These are phyloP conservation scores for Magnaporthiopsis rhizophila DNA, from an alignment of 2,329 filamentous ascomycete species.

Conservation along the genomic window DNA sequence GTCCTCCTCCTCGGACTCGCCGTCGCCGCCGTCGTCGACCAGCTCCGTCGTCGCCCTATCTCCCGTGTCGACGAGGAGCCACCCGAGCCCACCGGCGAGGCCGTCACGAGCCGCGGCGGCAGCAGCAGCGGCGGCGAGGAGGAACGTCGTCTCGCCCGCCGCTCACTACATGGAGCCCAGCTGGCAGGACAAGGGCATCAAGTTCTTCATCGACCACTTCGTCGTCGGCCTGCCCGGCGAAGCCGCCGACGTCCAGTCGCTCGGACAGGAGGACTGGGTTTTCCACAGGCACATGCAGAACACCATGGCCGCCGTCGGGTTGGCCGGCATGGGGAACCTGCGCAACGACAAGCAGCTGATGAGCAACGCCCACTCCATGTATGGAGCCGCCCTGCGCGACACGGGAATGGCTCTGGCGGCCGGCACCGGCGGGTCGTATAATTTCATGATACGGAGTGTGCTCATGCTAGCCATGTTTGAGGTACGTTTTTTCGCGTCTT, in stretches of 20 bases:
- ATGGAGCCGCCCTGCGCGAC: slow-evolving; percentile 43
- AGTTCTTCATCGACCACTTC: slow-evolving; percentile 44
- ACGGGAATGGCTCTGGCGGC: slow-evolving; percentile 33
- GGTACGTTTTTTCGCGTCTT: too few species aligned
- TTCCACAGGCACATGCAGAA: slow-evolving; percentile 33
- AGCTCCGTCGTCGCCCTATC: slow-evolving; percentile 7
- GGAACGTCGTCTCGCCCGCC: slow-evolving; percentile 8
- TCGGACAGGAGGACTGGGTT: slow-evolving; percentile 28
- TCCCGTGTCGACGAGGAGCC: slow-evolving; percentile 2
- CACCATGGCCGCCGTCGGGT: slow-evolving; percentile 48
- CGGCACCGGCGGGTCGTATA: slow-evolving; percentile 24
- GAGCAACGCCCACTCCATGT: slow-evolving; percentile 40
- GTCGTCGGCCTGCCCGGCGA: slow-evolving; percentile 44
- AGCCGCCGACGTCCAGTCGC: slow-evolving; percentile 28
- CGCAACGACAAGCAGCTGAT: slow-evolving; percentile 37
- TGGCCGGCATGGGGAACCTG: slow-evolving; percentile 50
- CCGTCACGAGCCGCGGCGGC: background rate
- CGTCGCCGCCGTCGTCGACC: slow-evolving; percentile 17
- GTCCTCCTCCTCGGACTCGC: slow-evolving; percentile 14
- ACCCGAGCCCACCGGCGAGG: background rate
- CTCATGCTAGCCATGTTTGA: slow-evolving; percentile 55
- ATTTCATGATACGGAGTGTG: slow-evolving; percentile 42
- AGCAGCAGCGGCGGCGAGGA: slow-evolving; percentile 2
- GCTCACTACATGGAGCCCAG: slow-evolving; percentile 29
- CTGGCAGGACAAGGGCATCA: slow-evolving; percentile 37